A percentile compares a stretch with the other conserved stretches of the same genome.
phyloP scores from a whole-genome alignment of 1,139 yeast genomes.

The Sugiyamaella pinicola region DNA sequence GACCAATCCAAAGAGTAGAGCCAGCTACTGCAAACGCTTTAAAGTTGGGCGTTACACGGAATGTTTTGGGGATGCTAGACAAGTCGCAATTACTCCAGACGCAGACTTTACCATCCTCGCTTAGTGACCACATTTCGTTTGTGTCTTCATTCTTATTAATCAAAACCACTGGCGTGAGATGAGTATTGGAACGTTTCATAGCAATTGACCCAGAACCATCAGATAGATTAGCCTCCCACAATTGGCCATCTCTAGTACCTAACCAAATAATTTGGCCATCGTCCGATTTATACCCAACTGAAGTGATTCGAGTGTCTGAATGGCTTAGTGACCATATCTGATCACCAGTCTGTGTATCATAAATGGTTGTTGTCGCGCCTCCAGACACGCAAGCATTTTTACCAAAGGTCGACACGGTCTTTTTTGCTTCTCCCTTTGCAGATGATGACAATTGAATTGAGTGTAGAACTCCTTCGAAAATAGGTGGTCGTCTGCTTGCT shows the following conservation, averaged over 20 bases:
- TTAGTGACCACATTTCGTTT: slow-evolving; percentile 42
- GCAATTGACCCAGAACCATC: slow-evolving; percentile 1
- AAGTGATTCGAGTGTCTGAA: slow-evolving; percentile 36
- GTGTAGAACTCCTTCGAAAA: slow-evolving; percentile 37
- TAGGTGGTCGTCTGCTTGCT: slow-evolving; percentile 42
- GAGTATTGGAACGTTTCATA: slow-evolving; percentile 37
- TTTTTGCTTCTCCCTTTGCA: slow-evolving; percentile 36
- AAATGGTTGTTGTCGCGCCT: slow-evolving; percentile 33
- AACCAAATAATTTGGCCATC: slow-evolving; percentile 40
- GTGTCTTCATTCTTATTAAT: slow-evolving; percentile 35
- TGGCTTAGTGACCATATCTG: slow-evolving; percentile 36
- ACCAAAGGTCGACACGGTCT: slow-evolving; percentile 34
- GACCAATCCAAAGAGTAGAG: slow-evolving; percentile 43
- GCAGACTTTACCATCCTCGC: slow-evolving; percentile 46
- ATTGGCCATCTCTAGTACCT: slow-evolving; percentile 45
- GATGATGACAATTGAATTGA: slow-evolving; percentile 27
- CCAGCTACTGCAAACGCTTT: slow-evolving; percentile 38
- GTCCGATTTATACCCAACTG: slow-evolving; percentile 31
- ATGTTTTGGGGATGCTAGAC: slow-evolving; percentile 37
- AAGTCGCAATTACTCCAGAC: slow-evolving; percentile 40
- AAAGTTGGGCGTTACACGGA: slow-evolving; percentile 40
- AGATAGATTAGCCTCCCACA: slow-evolving; percentile 39
- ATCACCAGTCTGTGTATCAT: slow-evolving; percentile 36
- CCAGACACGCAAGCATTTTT: slow-evolving; percentile 35
- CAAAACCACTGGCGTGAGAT: slow-evolving; percentile 38